Evolutionary conservation across 163 green algal genomes (phyloP), one percentile per base, ranked within the genome.

Genomic region (Chlorella variabilis): DNA sequence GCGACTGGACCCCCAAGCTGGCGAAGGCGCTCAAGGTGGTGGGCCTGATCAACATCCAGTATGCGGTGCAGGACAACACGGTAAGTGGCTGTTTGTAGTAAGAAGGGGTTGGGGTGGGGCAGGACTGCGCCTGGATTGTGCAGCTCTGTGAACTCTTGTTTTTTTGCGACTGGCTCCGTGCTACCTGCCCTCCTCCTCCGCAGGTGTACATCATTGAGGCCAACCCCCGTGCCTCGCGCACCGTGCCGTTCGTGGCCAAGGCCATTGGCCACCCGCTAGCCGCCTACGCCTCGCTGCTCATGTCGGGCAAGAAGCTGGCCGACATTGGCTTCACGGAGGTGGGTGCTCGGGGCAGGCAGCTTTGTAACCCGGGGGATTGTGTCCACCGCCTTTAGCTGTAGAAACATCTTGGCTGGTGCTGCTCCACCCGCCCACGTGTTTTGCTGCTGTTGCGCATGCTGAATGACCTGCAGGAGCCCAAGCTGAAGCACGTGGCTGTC

Each of bases 21-120:
- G 95, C 96, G 9, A 91, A 91, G 73, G 94, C 89, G 75, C 93
- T 99, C 20, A 92, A 94, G 7, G 97, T 99, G 51, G 89, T 99
- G 18, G 97, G 97, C 8, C 92, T 99, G 45, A 98, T 99, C 89
- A 99, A 99, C 92, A 97, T 99, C 81, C 97, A 99, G 92, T 99
- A 98, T 75, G 94, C 92, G 31, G 90, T 99, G 29, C 93, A 93
- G 83, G 88, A 91, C 58, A 85, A 90, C 62, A 49, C 89, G 82
- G 84, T 88, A 34, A 17, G 68, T 20, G 7, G 63, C 34, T 51
- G 63, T 9, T n/a, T n/a, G n/a, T n/a, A n/a, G n/a, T n/a, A n/a
- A n/a, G n/a, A n/a, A n/a, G n/a, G 27, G 41, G 15, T 42, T 15
- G 67, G 20, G 49, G 1, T 18, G 31, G 49, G 33, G 36, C n/a